These are phyloP conservation scores for Penicillium psychrofluorescens DNA, from an alignment of 495 filamentous ascomycete genomes.

Conservation along the genomic window DNA sequence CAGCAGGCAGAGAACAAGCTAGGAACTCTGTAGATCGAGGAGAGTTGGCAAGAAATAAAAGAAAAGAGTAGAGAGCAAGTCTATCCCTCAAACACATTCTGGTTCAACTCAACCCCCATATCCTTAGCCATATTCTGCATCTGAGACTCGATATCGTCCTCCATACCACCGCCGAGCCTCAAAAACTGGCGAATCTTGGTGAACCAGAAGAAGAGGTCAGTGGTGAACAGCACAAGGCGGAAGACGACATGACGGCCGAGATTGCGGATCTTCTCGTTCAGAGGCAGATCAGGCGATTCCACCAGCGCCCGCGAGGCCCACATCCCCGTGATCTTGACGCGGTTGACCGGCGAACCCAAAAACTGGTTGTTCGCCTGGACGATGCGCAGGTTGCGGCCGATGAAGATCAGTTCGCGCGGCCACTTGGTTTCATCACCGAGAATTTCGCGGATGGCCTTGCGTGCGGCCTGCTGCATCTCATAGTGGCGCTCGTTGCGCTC, in stretches of 20 bases:
- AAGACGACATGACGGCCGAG: conserved; percentile 70
- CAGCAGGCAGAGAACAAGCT: too few species aligned
- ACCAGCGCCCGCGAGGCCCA: conserved; percentile 80
- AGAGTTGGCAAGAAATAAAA: not conserved
- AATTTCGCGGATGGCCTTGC: conserved; percentile 74
- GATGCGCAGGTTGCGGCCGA: conserved; percentile 91
- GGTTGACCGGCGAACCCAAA: conserved; percentile 87
- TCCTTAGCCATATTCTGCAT: conserved; percentile 85
- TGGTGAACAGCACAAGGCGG: conserved; percentile 65
- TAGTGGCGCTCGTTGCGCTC: conserved; percentile 55
- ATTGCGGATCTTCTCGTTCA: conserved; percentile 48
- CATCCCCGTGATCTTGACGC: conserved; percentile 86
- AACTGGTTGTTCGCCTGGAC: conserved; percentile 78
- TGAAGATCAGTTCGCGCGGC: conserved; percentile 91
- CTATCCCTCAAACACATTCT: conserved; percentile 80
- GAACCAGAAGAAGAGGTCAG: conserved; percentile 78
- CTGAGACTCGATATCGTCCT: conserved; percentile 82
- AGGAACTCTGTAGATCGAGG: not conserved
- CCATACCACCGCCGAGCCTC: conserved; percentile 74
- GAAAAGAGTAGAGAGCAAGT: not conserved
- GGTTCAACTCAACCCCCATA: conserved; percentile 84
- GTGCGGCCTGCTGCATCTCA: conserved; percentile 78
- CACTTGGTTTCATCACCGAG: conserved; percentile 86
- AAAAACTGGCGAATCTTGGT: conserved; percentile 68
- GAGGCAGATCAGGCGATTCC: conserved; percentile 55